A percentile compares a stretch with the other conserved stretches of the same genome.
phyloP scores from a whole-genome alignment of 179 eudicot species.

The Sideroxylon spinosum region DNA sequence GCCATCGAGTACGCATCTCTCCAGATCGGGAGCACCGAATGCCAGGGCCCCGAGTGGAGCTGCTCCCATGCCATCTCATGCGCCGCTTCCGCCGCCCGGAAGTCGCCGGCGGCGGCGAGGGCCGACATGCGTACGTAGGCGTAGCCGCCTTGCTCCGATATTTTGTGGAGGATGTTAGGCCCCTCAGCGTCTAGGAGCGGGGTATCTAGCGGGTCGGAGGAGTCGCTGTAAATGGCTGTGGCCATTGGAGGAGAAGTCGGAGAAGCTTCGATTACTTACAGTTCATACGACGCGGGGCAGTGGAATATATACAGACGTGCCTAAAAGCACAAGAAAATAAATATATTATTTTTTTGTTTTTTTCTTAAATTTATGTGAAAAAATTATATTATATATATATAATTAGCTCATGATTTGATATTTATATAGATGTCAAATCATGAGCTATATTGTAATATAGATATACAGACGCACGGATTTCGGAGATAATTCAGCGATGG shows the following conservation, averaged over 20 bases:
- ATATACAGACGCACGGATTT: no score
- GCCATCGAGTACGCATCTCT: conserved; percentile 93
- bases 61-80: conserved; percentile 99
- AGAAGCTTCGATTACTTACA: not conserved
- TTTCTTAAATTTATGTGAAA: no score
- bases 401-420: no score
- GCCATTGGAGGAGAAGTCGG: not conserved
- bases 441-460: no score
- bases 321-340: not conserved
- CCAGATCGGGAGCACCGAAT: conserved; percentile 74
- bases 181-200: conserved; percentile 44
- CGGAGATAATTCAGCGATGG: no score
- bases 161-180: conserved; percentile 38
- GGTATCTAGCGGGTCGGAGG: conserved; percentile 32
- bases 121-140: conserved; percentile 52
- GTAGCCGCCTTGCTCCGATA: conserved; percentile 79
- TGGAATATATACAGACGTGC: not conserved
- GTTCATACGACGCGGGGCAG: not conserved
- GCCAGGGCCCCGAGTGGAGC: conserved; percentile 93
- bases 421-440: no score
- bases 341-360: no score
- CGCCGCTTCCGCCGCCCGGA: conserved; percentile 69
- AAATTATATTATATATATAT: no score
- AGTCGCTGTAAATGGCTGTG: not conserved
- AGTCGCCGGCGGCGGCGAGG: conserved; percentile 45